phyloP scores from a whole-genome alignment of 805 yeast species.

The Yamadazyma paraphyllophila region DNA sequence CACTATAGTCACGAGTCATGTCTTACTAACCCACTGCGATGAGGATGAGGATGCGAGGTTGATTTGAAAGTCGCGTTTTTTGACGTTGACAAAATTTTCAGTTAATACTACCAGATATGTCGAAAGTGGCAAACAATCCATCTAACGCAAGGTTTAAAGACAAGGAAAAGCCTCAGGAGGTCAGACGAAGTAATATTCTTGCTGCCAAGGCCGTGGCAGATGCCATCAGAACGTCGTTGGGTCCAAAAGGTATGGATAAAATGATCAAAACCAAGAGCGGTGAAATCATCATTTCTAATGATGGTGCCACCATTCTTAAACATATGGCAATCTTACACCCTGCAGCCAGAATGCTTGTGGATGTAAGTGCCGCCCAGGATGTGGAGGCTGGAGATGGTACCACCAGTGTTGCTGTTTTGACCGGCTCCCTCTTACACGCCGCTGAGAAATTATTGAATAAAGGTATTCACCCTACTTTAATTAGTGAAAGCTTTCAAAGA shows the following conservation, averaged over 20 bases:
- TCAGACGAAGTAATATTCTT: conserved; percentile 79
- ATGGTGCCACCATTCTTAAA: conserved; percentile 93
- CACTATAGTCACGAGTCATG: conserved; percentile 22
- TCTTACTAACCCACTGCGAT: not conserved
- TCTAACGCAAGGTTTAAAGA: conserved; percentile 89
- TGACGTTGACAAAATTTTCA: conserved; percentile 5
- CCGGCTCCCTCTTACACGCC: conserved; percentile 93
- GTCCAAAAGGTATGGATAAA: conserved; percentile 99
- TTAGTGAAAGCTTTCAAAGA: conserved; percentile 88
- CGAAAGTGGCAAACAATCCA: conserved; percentile 33
- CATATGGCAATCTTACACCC: conserved; percentile 99
- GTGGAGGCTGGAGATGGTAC: conserved; percentile 99
- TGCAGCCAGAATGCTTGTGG: conserved; percentile 96
- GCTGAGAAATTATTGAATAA: conserved; percentile 86
- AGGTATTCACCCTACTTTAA: conserved; percentile 93
- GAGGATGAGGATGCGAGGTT: not conserved
- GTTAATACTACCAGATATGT: not conserved
- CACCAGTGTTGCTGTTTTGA: conserved; percentile 91
- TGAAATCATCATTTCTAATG: conserved; percentile 91
- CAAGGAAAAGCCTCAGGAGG: conserved; percentile 94
- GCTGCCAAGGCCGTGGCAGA: conserved; percentile 96
- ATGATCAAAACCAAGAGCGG: conserved; percentile 95
- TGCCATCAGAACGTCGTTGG: conserved; percentile 91
- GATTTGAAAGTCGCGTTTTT: conserved; percentile 1
- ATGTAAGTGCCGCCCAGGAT: conserved; percentile 96